Base-by-base conservation (phyloP, 176 grass and related monocot species). In the Poa pratensis region DNA sequence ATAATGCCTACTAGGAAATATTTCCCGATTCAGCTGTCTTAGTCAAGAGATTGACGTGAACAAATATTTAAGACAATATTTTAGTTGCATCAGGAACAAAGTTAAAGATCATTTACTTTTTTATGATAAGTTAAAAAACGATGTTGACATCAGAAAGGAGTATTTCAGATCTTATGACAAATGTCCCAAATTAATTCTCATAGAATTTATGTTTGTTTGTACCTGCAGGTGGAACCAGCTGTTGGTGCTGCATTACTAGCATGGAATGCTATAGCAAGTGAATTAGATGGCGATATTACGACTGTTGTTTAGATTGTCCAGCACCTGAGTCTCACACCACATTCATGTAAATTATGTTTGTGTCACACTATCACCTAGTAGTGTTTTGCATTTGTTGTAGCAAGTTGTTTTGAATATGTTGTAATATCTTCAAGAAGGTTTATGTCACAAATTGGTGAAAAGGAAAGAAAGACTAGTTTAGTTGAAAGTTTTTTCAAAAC, bases 221-320 rank as follows among this genome's bases (percentile, higher is more conserved):
- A 63, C 50, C 51, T 87, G 88, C 90, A 95, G 93, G 88, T 92
- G 71, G 93, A 95, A 78, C 86, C 93, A 76, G 93, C 93, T 82
- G 86, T 95, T 64, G 93, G 88, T 68, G 90, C 93, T 50, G 93
- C 93, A 51, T 34, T 92, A 65, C 82, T 95, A 76, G 88, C 93
- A 78, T 92, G 90, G 93, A 87, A 92, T 74, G 76, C 83, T 40
- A 75, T 88, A 65, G 84, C 76, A 68, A 87, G 75, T 5, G 79
- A 94, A 84, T 57, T 78, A 78, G 83, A 92, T 78, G 82, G 58
- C 0, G 57, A 84, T 65, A 14, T 58, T 61, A 80, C 66, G 67
- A 45, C 73, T 70, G 74, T 73, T 58, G 63, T 26, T 71, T 88
- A 83, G 39, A 77, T 12, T 54, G 48, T 32, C 48, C 17, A 75